These are phyloP conservation scores for Sporothrix brunneoviolacea DNA, from an alignment of 2,329 filamentous ascomycete genomes.

Conservation along the genomic window DNA sequence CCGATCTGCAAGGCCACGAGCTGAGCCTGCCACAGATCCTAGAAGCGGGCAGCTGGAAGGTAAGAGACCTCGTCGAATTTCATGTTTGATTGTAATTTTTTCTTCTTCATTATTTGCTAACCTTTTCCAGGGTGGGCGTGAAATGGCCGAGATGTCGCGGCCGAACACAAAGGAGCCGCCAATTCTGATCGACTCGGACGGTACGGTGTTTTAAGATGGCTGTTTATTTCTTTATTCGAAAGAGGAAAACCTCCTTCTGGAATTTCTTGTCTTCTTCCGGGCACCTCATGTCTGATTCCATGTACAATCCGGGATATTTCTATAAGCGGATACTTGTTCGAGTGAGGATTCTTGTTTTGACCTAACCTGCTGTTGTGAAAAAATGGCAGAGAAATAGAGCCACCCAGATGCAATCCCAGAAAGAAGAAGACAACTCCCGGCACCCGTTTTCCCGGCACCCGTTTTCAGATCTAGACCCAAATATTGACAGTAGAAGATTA, in stretches of 20 bases:
- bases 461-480: too few species aligned
- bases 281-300: not conserved
- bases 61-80: constrained; percentile 37
- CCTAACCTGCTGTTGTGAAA: too few species aligned
- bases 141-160: constrained; percentile 89
- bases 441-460: too few species aligned
- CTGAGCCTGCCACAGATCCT: constrained; percentile 81
- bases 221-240: not conserved
- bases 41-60: constrained; percentile 97
- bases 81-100: not conserved
- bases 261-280: too few species aligned
- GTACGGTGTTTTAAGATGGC: constrained; percentile 66
- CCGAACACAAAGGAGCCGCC: constrained; percentile 96
- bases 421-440: too few species aligned
- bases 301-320: constrained; percentile 2
- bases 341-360: constrained; percentile 9
- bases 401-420: too few species aligned
- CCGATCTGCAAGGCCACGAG: constrained; percentile 59
- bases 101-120: not conserved
- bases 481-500: too few species aligned
- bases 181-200: constrained; percentile 93
- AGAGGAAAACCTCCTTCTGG: too few species aligned
- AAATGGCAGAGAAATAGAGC: too few species aligned
- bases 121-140: constrained; percentile 65
- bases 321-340: too few species aligned